Evolutionary conservation across 2,329 filamentous ascomycete species (phyloP).

Genomic region (Aspergillus sp.): DNA sequence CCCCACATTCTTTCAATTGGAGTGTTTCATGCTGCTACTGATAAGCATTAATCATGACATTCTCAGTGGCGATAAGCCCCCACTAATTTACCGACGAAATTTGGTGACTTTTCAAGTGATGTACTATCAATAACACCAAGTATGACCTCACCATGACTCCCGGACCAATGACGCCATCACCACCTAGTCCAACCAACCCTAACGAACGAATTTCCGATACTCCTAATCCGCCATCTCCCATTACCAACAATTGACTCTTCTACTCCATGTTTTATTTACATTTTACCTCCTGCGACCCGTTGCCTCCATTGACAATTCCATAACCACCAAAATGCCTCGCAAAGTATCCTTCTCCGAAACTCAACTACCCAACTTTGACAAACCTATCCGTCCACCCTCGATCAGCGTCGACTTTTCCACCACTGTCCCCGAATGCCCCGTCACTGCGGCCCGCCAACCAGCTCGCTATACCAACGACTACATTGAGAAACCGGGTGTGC

Average conservation of each 20-base stretch:
- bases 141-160: background rate
- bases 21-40: too few relatives aligned
- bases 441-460: background rate
- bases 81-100: too few relatives aligned
- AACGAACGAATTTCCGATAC: too few relatives aligned
- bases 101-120: too few relatives aligned
- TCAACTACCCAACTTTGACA: background rate
- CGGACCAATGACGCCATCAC: background rate
- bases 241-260: too few relatives aligned
- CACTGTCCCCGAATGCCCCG: background rate
- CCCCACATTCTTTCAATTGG: too few relatives aligned
- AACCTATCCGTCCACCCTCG: background rate
- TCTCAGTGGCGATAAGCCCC: too few relatives aligned
- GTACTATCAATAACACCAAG: background rate
- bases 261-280: background rate
- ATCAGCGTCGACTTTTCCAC: background rate
- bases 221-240: too few relatives aligned
- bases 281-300: background rate
- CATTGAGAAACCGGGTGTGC: slow-evolving; percentile 6
- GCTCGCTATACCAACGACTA: background rate
- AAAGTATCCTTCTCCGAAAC: background rate
- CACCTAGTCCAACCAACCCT: background rate
- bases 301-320: background rate
- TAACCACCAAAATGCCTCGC: background rate
- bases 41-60: too few relatives aligned